Conservation (phyloP, 805 yeast genomes). For the Limtongia smithiae region DNA sequence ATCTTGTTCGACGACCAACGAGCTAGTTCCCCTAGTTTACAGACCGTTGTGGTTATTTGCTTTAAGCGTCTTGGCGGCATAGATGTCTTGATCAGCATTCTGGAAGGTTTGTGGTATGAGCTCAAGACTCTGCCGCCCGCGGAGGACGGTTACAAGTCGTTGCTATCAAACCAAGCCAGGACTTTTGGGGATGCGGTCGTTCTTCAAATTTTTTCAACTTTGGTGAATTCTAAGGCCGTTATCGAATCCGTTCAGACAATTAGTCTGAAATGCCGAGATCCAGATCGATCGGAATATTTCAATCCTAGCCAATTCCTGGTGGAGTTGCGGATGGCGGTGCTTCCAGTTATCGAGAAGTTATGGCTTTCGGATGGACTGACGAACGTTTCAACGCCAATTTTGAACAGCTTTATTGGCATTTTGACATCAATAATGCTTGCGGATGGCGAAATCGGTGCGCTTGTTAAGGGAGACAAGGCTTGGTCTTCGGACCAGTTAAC, state of each 20-base stretch:
- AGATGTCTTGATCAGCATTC: slow-evolving; percentile 28
- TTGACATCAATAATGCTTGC: slow-evolving; percentile 19
- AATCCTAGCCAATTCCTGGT: slow-evolving; percentile 34
- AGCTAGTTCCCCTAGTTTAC: slow-evolving; percentile 14
- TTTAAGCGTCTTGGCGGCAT: slow-evolving; percentile 36
- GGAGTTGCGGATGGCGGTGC: slow-evolving; percentile 33
- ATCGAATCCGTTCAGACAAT: slow-evolving; percentile 33
- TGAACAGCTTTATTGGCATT: slow-evolving; percentile 14
- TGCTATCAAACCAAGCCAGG: slow-evolving; percentile 25
- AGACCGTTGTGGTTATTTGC: slow-evolving; percentile 31
- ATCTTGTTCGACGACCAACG: slow-evolving; percentile 25
- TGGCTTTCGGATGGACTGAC: slow-evolving; percentile 20
- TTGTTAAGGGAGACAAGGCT: slow-evolving; percentile 1
- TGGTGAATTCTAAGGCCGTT: slow-evolving; percentile 32
- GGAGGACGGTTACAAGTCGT: slow-evolving; percentile 17
- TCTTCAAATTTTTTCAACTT: slow-evolving; percentile 30
- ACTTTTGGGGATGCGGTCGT: slow-evolving; percentile 29
- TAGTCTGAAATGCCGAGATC: slow-evolving; percentile 30
- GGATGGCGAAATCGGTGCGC: slow-evolving; percentile 22
- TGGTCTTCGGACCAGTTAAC: slow-evolving; percentile 21
- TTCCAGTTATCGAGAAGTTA: slow-evolving; percentile 20
- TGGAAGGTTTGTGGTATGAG: slow-evolving; percentile 25
- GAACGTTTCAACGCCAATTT: slow-evolving; percentile 11
- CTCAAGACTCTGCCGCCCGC: slow-evolving; percentile 9
- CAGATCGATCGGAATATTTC: slow-evolving; percentile 31